Conservation (phyloP, 768 basidiomycete genomes). For the Lyophyllum shimeji region DNA sequence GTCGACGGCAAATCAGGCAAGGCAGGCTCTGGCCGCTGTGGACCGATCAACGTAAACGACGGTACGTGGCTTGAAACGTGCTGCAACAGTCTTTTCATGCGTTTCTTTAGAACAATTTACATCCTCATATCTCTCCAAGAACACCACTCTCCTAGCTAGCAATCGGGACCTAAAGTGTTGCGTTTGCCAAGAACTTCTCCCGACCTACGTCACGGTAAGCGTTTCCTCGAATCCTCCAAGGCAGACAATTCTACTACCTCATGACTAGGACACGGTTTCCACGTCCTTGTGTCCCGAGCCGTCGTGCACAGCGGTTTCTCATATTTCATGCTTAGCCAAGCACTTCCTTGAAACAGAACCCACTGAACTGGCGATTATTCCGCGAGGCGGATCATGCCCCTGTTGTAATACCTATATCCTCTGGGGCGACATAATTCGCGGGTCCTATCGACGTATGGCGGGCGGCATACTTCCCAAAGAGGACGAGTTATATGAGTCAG, state of each 20-base stretch:
- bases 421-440: constrained; percentile 71
- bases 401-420: constrained; percentile 54
- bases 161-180: constrained; percentile 39
- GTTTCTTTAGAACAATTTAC: constrained; percentile 45
- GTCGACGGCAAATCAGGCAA: constrained; percentile 65
- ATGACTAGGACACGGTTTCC: constrained; percentile 46
- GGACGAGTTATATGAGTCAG: constrained; percentile 30
- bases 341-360: constrained; percentile 36
- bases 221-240: neutral
- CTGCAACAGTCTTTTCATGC: neutral
- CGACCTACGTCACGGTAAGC: constrained; percentile 42
- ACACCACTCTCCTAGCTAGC: constrained; percentile 38
- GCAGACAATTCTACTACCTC: neutral
- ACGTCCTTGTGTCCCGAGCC: constrained; percentile 53
- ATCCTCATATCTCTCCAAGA: constrained; percentile 46
- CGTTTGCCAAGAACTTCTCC: constrained; percentile 43
- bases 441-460: constrained; percentile 52
- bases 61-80: constrained; percentile 32
- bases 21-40: constrained; percentile 50
- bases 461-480: constrained; percentile 28
- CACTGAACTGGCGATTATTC: constrained; percentile 38
- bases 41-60: constrained; percentile 59
- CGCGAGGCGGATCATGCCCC: constrained; percentile 61
- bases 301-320: constrained; percentile 52
- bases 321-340: constrained; percentile 55